Conservation (phyloP, 768 basidiomycete species). For the Trametes cinnabarina region DNA sequence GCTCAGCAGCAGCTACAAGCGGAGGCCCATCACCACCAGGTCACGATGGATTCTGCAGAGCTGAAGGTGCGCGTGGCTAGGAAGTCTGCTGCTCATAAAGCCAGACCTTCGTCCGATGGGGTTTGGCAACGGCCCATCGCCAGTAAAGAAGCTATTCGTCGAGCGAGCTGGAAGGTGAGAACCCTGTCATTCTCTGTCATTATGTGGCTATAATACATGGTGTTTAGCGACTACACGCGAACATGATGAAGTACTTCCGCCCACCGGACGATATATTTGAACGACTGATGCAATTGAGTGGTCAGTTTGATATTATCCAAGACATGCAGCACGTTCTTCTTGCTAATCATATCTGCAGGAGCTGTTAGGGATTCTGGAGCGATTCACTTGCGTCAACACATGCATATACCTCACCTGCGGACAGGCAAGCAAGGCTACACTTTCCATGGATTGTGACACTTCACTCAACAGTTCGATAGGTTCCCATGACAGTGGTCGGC, state of each 20-base stretch:
- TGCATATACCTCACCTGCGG: too few relatives aligned
- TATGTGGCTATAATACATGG: not conserved
- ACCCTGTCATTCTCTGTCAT: too few relatives aligned
- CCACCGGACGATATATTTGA: slow-evolving; percentile 10
- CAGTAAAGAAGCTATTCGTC: slow-evolving; percentile 4
- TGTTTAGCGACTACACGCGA: slow-evolving; percentile 8
- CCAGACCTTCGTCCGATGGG: not conserved
- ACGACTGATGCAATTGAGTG: slow-evolving; percentile 1
- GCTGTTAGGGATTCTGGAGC: too few relatives aligned
- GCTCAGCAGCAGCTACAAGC: not conserved
- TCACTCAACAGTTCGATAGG: too few relatives aligned
- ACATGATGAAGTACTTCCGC: slow-evolving; percentile 7
- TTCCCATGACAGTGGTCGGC: not conserved
- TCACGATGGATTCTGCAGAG: slow-evolving; percentile 6
- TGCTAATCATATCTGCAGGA: too few relatives aligned
- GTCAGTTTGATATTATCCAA: too few relatives aligned
- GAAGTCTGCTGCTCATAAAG: not conserved
- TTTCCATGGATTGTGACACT: not conserved
- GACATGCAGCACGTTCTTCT: too few relatives aligned
- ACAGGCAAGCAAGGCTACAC: not conserved
- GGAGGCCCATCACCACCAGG: not conserved
- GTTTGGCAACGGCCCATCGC: not conserved
- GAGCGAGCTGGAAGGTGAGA: slow-evolving; percentile 12
- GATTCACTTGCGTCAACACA: too few relatives aligned
- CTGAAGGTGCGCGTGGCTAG: slow-evolving; percentile 14